Evolutionary conservation across 2,329 filamentous ascomycete species (phyloP), one percentile per base, ranked within the genome.

Genomic region (Ophiostoma tasmaniense): DNA sequence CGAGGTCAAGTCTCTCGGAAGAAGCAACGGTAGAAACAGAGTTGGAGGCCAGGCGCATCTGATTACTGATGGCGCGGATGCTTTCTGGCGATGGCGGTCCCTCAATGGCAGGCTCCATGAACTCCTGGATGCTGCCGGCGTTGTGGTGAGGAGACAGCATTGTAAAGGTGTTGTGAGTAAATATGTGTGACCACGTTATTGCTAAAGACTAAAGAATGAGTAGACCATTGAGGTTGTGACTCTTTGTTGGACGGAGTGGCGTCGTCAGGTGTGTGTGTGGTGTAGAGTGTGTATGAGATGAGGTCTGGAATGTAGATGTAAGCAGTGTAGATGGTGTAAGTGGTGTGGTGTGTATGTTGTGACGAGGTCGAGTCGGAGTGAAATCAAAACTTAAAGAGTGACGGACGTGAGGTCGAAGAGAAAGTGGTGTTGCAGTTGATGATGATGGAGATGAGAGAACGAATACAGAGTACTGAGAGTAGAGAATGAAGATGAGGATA

Each of bases 31-130:
- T 84, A 30, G 81, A 80, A 74, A 81, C 80, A 76, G 61, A 35
- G 64, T 67, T 35, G 33, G 59, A 64, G 25, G 33, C 61, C 61
- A 37, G 13, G 30, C 83, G 86, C 81, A 87, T 83, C 77, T 87
- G 84, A 75, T 84, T 83, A 75, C 80, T 87, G 67, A 87, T 79
- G 70, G 84, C 84, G 72, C 86, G 83, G 73, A 87, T 81, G 71
- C 81, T 82, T 73, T 86, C 83, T 35, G 87, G 85, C 42, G 86
- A 89, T 0, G 86, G 85, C 55, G 86, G 86, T 22, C 84, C 84
- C 73, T 89, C 85, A 69, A 88, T 77, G 71, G 86, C 82, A 66
- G 86, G 85, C 70, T 83, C 85, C 69, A 89, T 77, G 68, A 85
- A 79, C 70, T 84, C 81, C 70, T 78, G 74, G 50, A 77, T 72